Conservation (phyloP, 768 basidiomycete genomes). For the Daedaleopsis nitida region DNA sequence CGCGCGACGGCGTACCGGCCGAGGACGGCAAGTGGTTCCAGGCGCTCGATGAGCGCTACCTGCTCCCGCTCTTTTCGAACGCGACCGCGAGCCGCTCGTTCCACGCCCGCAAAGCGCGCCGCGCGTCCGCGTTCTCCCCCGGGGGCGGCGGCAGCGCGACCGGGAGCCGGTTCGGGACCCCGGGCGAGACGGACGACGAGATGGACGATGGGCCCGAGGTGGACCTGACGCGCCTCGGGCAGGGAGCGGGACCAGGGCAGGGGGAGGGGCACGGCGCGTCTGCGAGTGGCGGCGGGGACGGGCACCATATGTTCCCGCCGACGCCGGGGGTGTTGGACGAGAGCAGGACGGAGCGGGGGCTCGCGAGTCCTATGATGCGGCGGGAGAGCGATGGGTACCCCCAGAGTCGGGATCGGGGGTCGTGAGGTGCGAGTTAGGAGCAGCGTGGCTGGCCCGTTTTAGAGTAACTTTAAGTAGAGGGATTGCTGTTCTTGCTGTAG, state of each 20-base stretch:
- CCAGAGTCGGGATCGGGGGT: conserved; percentile 16
- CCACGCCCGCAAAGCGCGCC: conserved; percentile 73
- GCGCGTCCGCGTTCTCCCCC: conserved; percentile 33
- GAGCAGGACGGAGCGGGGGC: conserved; percentile 62
- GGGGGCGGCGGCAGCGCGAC: conserved; percentile 29
- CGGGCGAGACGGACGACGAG: conserved; percentile 41
- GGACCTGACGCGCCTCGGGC: conserved; percentile 27
- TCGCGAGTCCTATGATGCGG: conserved; percentile 65
- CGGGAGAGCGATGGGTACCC: conserved; percentile 34
- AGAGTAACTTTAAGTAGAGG: not conserved
- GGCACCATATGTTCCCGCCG: conserved; percentile 48
- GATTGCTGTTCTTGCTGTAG: not conserved
- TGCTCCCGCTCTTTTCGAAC: conserved; percentile 91
- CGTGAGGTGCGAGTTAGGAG: not conserved
- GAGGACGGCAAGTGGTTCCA: conserved; percentile 97
- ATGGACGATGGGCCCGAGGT: conserved; percentile 35
- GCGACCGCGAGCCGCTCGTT: conserved; percentile 87
- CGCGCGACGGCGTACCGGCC: conserved; percentile 20
- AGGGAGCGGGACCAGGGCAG: conserved; percentile 29
- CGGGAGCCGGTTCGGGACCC: conserved; percentile 33
- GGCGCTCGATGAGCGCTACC: conserved; percentile 89
- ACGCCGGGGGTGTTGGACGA: conserved; percentile 40
- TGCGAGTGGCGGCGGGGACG: conserved; percentile 38
- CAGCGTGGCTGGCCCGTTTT: not conserved
- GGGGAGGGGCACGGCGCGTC: conserved; percentile 26